Percentiles rank a stretch among this genome's conserved stretches.
Conservation (phyloP, 2,329 filamentous ascomycete species). For the Cordyceps militaris region DNA sequence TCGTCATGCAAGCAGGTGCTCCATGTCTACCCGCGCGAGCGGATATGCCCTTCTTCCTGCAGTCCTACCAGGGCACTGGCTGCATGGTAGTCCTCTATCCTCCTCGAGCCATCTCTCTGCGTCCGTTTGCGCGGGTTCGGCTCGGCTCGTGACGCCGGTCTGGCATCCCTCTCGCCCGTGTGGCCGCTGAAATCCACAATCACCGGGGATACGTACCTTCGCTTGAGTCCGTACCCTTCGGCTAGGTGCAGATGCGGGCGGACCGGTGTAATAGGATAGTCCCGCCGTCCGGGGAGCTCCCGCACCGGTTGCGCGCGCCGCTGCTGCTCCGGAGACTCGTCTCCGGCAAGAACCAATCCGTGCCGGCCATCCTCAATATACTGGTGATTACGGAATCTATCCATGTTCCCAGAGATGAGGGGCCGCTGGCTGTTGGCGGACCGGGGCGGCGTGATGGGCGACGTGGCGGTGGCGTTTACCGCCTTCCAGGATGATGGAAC, state of each 20-base stretch:
- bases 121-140: background rate
- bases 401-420: slow-evolving; percentile 8
- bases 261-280: background rate
- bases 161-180: background rate
- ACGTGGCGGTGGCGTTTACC: slow-evolving; percentile 17
- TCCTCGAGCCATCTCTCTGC: background rate
- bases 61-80: slow-evolving; percentile 15
- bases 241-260: background rate
- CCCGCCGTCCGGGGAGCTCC: background rate
- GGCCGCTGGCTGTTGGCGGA: slow-evolving; percentile 1
- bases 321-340: background rate
- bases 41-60: slow-evolving; percentile 7
- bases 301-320: background rate
- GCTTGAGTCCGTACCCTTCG: slow-evolving; percentile 4
- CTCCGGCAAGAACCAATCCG: background rate
- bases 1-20: background rate
- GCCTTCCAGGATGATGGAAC: background rate
- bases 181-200: background rate
- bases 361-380: slow-evolving; percentile 1
- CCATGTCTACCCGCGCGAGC: background rate
- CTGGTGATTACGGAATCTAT: slow-evolving; percentile 9
- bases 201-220: slow-evolving; percentile 2
- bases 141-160: background rate
- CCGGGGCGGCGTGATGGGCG: slow-evolving; percentile 3
- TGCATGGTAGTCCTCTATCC: slow-evolving; percentile 13